A percentile compares a stretch with the other conserved stretches of the same genome.
Conservation (phyloP, 2,329 filamentous ascomycete genomes). For the Phaeoacremonium minimum region DNA sequence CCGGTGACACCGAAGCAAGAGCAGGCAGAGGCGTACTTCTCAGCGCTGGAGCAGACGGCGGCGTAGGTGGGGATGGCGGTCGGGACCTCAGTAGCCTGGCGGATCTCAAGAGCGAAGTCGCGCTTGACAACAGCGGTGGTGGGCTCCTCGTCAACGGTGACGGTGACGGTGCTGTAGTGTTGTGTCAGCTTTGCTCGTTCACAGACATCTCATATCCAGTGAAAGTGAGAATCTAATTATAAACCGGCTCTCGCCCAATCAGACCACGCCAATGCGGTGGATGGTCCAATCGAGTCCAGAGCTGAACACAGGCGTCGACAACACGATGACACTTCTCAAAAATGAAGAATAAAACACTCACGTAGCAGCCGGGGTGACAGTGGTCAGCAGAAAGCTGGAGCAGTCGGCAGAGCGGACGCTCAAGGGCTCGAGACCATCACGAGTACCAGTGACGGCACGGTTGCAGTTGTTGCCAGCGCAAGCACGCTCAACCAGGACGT, state of each 20-base stretch:
- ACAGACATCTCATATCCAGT: neutral
- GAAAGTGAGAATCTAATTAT: too few species aligned
- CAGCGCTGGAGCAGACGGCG: conserved; percentile 25
- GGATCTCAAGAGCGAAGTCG: conserved; percentile 14
- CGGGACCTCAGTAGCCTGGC: conserved; percentile 25
- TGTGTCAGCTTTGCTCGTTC: too few species aligned
- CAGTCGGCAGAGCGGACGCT: conserved; percentile 32
- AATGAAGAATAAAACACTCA: conserved; percentile 18
- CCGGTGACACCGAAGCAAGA: conserved; percentile 39
- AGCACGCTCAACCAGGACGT: conserved; percentile 26
- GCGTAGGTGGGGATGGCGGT: conserved; percentile 34
- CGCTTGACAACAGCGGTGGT: conserved; percentile 19
- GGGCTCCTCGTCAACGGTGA: conserved; percentile 22
- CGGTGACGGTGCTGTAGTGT: conserved; percentile 28
- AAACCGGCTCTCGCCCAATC: too few species aligned
- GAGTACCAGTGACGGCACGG: conserved; percentile 38
- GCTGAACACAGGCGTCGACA: too few species aligned
- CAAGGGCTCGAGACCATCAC: conserved; percentile 26
- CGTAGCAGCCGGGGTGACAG: conserved; percentile 33
- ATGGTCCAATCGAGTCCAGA: too few species aligned
- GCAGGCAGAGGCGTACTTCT: conserved; percentile 36
- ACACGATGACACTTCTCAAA: neutral
- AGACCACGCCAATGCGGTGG: too few species aligned
- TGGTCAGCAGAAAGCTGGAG: conserved; percentile 32
- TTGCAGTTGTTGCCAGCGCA: conserved; percentile 42